These are phyloP conservation scores for Eimeria nieschulzi DNA, from an alignment of 169 alveolate species.

Conservation along the genomic window DNA sequence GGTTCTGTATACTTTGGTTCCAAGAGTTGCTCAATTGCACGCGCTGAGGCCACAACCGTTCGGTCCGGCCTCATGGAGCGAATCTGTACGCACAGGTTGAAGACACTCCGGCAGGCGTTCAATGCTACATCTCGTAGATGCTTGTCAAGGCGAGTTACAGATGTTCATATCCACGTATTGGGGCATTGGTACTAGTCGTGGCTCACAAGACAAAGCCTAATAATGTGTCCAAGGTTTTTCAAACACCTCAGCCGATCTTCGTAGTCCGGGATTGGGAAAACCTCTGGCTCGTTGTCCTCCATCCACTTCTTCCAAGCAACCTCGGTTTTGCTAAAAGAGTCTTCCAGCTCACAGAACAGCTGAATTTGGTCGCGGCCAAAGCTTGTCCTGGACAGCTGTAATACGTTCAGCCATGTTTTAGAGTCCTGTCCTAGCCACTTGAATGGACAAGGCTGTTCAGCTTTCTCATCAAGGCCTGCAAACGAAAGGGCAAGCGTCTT, in stretches of 20 bases:
- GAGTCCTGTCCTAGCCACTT: conserved; percentile 87
- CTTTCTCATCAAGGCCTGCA: conserved; percentile 88
- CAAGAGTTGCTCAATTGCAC: conserved; percentile 87
- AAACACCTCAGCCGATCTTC: conserved; percentile 90
- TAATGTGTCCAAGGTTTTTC: conserved; percentile 91
- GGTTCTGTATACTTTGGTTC: conserved; percentile 91
- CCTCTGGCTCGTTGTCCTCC: conserved; percentile 94
- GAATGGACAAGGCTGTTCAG: conserved; percentile 89
- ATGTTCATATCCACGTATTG: too few relatives aligned
- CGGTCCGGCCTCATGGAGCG: conserved; percentile 95
- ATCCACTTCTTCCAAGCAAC: conserved; percentile 91
- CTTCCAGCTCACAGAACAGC: conserved; percentile 91
- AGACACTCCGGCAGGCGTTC: too few relatives aligned
- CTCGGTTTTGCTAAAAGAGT: conserved; percentile 89
- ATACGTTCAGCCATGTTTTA: conserved; percentile 92
- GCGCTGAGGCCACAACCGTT: conserved; percentile 91
- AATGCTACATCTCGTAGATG: background rate
- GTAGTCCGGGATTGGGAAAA: conserved; percentile 91
- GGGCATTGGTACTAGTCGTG: background rate
- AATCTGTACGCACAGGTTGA: conserved; percentile 72
- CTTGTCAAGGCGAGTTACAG: background rate
- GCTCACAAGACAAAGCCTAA: conserved; percentile 86
- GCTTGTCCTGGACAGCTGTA: conserved; percentile 92
- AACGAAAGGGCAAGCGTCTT: background rate
- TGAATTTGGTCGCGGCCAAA: conserved; percentile 92